These are phyloP conservation scores for Pichia cactophila DNA, from an alignment of 1,139 yeast genomes.

Conservation along the genomic window DNA sequence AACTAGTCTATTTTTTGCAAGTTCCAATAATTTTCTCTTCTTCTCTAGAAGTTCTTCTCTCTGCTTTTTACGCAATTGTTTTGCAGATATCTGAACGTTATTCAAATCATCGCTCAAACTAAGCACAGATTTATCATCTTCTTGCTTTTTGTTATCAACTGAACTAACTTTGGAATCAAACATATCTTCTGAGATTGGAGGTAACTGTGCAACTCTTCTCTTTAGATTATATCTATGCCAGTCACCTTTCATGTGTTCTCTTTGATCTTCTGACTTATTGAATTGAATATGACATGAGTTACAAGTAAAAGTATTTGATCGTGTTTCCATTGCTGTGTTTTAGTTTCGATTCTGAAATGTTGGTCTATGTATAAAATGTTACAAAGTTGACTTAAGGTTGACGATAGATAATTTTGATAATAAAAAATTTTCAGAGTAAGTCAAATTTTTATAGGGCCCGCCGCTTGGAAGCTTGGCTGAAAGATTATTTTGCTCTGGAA, in stretches of 20 bases:
- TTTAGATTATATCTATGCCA: constrained; percentile 69
- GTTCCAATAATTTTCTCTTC: constrained; percentile 52
- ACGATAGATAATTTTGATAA: neutral
- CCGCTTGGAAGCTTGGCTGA: too few relatives aligned
- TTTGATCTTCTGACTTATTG: constrained; percentile 67
- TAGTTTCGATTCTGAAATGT: too few relatives aligned
- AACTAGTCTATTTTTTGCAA: constrained; percentile 52
- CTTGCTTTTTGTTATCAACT: constrained; percentile 17
- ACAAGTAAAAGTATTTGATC: constrained; percentile 45
- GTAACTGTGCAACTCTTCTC: constrained; percentile 53
- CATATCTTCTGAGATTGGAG: constrained; percentile 43
- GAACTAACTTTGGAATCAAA: constrained; percentile 41
- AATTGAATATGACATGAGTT: constrained; percentile 82
- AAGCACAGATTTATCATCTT: constrained; percentile 4
- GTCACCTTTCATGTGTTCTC: constrained; percentile 83
- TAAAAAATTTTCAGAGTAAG: too few relatives aligned
- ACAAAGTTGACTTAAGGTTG: neutral
- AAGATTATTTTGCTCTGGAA: too few relatives aligned
- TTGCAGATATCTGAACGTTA: constrained; percentile 41
- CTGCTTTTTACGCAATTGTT: constrained; percentile 56
- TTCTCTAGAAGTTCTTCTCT: constrained; percentile 58
- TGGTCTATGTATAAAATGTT: too few relatives aligned
- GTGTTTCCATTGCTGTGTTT: constrained; percentile 6
- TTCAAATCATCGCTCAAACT: constrained; percentile 14
- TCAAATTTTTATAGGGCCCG: too few relatives aligned